Evolutionary conservation across 495 filamentous ascomycete species (phyloP).

Genomic region (Emericellopsis terricola): DNA sequence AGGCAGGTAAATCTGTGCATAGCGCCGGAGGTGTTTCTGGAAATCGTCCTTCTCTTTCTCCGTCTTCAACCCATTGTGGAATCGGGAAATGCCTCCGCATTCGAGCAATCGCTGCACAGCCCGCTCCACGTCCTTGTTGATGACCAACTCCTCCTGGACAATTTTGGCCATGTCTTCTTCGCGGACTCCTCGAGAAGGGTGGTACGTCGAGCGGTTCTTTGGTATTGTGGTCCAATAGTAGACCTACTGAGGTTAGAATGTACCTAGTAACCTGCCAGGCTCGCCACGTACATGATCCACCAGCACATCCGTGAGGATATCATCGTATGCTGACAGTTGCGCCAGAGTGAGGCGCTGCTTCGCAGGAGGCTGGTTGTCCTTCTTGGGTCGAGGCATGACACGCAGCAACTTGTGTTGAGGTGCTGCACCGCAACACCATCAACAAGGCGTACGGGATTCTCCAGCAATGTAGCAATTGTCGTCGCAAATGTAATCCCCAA

Average conservation of each 20-base stretch:
- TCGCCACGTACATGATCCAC: conserved; percentile 66
- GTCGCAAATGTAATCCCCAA: too few species aligned
- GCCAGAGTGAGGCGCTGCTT: conserved; percentile 63
- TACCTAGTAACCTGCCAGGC: neutral
- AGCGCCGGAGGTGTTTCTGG: conserved; percentile 66
- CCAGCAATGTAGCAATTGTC: too few species aligned
- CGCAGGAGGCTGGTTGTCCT: conserved; percentile 16
- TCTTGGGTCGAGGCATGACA: conserved; percentile 1
- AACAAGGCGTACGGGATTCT: too few species aligned
- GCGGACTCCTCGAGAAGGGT: conserved; percentile 57
- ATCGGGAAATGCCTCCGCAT: conserved; percentile 57
- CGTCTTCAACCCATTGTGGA: conserved; percentile 42
- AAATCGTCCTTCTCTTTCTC: conserved; percentile 80
- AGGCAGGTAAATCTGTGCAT: conserved; percentile 80
- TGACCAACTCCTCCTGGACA: conserved; percentile 57
- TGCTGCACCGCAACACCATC: too few species aligned
- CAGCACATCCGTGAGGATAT: conserved; percentile 88
- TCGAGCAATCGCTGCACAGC: conserved; percentile 58
- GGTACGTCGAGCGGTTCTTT: conserved; percentile 83
- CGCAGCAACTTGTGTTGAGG: too few species aligned
- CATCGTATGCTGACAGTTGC: conserved; percentile 85
- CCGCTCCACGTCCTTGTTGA: conserved; percentile 46
- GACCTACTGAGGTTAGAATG: conserved; percentile 30
- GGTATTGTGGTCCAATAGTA: conserved; percentile 93
- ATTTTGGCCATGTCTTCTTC: conserved; percentile 69